Base-by-base conservation (phyloP, 371 early-diverging fungal species). In the Actinomortierella ambigua region DNA sequence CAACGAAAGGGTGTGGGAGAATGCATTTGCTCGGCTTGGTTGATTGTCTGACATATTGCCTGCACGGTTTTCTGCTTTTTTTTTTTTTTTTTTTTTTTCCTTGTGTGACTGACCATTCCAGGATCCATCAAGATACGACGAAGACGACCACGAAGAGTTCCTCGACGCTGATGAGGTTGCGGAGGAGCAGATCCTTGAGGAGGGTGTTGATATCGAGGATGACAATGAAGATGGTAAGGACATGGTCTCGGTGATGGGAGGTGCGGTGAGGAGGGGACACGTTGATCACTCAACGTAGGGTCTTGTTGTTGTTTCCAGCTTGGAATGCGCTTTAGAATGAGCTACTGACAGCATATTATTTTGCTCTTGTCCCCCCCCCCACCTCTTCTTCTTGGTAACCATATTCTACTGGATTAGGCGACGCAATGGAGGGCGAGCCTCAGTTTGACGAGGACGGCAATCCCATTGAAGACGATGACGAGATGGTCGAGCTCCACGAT, bases 401-500 rank as follows among this genome's bases (percentile, higher is more conserved):
- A 11, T 49, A 27, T 47, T 1, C 20, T 58, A 5, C 1, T 18
- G 6, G 41, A 43, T 28, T 73, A 73, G 73, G 39, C 29, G 50
- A 66, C 39, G 66, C 59, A 57, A 75, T 75, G 76, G 76, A 68
- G 9, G 69, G 64, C 42, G 75, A 75, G 26, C 42, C 71, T 13
- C 66, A 77, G 41, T 61, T 65, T 34, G 77, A 59, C 24, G 65
- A 70, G 40, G 70, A 81, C 9, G 82, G 79, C 18, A 76, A 79
- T 53, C 64, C 55, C 15, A 63, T 79, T 2, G 83, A 78, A 20
- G 85, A 81, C 28, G 85, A 84, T 44, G 85, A 85, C 23, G 81
- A 81, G 22, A 81, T 85, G 69, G 61, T 87, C 51, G 88, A 89
- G 51, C 68, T 94, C 20, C 88, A 84, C 27, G 96, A 95, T 69